Evolutionary conservation across 2,329 filamentous ascomycete genomes (phyloP).

Genomic region (Mariannaea sp.): DNA sequence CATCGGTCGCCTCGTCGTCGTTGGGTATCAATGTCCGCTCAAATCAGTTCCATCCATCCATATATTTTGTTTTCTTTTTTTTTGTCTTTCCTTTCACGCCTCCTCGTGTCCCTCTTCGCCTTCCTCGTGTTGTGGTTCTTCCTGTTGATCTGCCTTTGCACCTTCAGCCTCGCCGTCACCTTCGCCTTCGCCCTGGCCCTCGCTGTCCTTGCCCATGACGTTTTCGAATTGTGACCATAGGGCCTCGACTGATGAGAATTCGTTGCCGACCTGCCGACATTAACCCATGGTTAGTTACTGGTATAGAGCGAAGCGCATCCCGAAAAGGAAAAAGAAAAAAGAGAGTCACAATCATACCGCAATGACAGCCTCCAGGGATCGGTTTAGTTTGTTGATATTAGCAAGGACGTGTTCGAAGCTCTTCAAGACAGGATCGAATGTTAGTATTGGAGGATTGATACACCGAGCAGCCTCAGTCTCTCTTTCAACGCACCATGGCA

Average conservation of each 20-base stretch:
- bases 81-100: too few species aligned
- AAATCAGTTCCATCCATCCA: background rate
- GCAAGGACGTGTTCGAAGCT: conserved; percentile 88
- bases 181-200: conserved; percentile 27
- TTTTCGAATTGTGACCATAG: conserved; percentile 97
- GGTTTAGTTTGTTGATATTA: conserved; percentile 94
- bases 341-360: conserved; percentile 59
- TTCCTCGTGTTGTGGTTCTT: conserved; percentile 14
- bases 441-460: background rate
- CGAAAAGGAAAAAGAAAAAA: too few species aligned
- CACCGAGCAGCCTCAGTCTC: background rate
- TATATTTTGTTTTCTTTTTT: too few species aligned
- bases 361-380: conserved; percentile 88
- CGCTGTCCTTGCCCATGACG: conserved; percentile 79
- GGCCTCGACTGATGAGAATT: conserved; percentile 95
- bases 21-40: conserved; percentile 30
- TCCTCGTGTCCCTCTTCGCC: conserved; percentile 24
- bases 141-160: conserved; percentile 26
- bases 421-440: conserved; percentile 44
- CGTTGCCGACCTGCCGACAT: conserved; percentile 76
- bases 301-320: background rate
- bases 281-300: background rate
- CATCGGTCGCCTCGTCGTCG: background rate
- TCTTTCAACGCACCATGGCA: conserved; percentile 59
- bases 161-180: conserved; percentile 22